Evolutionary conservation across 2,329 filamentous ascomycete genomes (phyloP).

Genomic region (Tolypocladium ophioglossoides): DNA sequence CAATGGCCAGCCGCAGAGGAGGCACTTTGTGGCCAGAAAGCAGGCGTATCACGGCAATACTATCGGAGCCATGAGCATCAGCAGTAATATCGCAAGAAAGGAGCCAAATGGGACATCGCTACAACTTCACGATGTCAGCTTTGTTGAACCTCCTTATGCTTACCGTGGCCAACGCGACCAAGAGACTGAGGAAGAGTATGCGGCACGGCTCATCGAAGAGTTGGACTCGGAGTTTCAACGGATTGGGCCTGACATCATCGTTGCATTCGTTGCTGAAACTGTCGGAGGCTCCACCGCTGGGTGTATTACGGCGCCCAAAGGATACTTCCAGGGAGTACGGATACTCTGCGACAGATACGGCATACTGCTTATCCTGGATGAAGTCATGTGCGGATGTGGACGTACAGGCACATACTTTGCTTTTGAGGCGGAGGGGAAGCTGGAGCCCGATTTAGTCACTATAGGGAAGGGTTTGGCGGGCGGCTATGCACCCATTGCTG

Average conservation of each 20-base stretch:
- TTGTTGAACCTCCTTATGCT: conserved; percentile 13
- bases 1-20: conserved; percentile 21
- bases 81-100: conserved; percentile 15
- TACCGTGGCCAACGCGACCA: conserved; percentile 3
- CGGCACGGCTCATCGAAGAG: conserved; percentile 27
- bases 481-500: conserved; percentile 34
- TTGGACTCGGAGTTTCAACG: conserved; percentile 35
- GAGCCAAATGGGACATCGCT: conserved; percentile 13
- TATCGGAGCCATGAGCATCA: conserved; percentile 31
- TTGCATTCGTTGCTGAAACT: conserved; percentile 39
- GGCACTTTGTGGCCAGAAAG: conserved; percentile 30
- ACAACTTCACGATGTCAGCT: conserved; percentile 13
- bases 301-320: conserved; percentile 36
- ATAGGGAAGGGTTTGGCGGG: conserved; percentile 57
- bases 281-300: conserved; percentile 39
- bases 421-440: conserved; percentile 41
- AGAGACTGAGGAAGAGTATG: conserved; percentile 29
- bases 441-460: conserved; percentile 52
- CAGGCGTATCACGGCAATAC: conserved; percentile 42
- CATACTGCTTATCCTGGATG: conserved; percentile 44
- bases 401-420: conserved; percentile 51
- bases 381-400: conserved; percentile 61
- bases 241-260: conserved; percentile 33
- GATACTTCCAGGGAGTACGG: conserved; percentile 44
- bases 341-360: conserved; percentile 43